A percentile compares a stretch with the other conserved stretches of the same genome.
Conservation (phyloP, 257 asterid species). For the Craterostigma plantagineum region DNA sequence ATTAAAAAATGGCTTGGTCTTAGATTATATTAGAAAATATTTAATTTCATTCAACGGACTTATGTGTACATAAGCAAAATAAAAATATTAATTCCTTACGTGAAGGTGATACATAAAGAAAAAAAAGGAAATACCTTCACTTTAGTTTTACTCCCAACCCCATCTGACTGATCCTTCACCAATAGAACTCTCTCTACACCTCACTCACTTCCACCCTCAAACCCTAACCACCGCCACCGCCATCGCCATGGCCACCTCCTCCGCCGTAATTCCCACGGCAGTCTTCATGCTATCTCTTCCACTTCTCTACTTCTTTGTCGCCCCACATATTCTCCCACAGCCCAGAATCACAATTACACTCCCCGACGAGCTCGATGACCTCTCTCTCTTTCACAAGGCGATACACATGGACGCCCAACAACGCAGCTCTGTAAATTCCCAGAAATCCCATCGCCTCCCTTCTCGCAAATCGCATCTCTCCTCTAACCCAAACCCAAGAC, state of each 20-base stretch:
- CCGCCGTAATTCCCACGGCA: constrained; percentile 47
- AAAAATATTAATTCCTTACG: too few relatives aligned
- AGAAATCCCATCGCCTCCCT: constrained; percentile 36
- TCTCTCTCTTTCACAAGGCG: constrained; percentile 70
- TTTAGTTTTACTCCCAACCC: too few relatives aligned
- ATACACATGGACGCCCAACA: constrained; percentile 29
- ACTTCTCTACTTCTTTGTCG: constrained; percentile 33
- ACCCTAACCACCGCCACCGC: constrained; percentile 13
- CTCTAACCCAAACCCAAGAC: constrained; percentile 40
- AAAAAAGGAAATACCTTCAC: too few relatives aligned
- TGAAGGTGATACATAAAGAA: too few relatives aligned
- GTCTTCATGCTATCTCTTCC: constrained; percentile 47
- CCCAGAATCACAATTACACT: constrained; percentile 47
- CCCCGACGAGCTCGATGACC: constrained; percentile 83
- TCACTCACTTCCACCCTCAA: not conserved
- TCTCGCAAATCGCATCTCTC: constrained; percentile 48
- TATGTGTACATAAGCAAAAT: too few relatives aligned
- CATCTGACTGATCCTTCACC: too few relatives aligned
- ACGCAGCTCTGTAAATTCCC: constrained; percentile 16
- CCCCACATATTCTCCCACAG: constrained; percentile 49
- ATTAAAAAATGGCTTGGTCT: too few relatives aligned
- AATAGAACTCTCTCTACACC: too few relatives aligned
- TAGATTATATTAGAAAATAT: too few relatives aligned
- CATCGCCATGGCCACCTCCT: constrained; percentile 25
- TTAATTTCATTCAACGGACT: too few relatives aligned